Evolutionary conservation across 2,329 filamentous ascomycete genomes (phyloP).

Genomic region (Xylariaceae sp.): DNA sequence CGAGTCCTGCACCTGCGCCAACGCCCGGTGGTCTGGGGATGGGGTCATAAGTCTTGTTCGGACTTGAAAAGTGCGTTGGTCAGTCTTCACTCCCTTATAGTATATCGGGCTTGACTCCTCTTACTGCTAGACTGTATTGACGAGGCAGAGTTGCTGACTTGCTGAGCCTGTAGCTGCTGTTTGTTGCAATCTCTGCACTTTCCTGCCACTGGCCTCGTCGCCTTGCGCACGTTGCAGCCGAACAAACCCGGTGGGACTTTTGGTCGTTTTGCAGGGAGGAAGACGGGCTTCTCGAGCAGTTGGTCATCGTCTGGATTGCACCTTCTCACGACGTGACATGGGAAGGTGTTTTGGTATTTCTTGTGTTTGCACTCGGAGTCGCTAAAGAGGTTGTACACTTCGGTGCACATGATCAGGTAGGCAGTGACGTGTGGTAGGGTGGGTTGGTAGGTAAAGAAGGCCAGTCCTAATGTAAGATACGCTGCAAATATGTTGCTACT

Average conservation of each 20-base stretch:
- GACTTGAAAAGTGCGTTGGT: constrained; percentile 1
- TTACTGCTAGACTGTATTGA: constrained; percentile 8
- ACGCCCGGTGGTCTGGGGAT: background rate
- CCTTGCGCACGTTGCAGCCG: constrained; percentile 29
- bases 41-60: background rate
- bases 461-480: background rate
- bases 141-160: background rate
- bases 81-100: background rate
- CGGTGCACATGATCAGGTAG: constrained; percentile 45
- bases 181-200: constrained; percentile 29
- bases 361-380: constrained; percentile 40
- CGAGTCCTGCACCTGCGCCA: constrained; percentile 10
- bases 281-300: constrained; percentile 32
- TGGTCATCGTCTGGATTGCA: constrained; percentile 29
- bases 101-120: background rate
- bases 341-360: constrained; percentile 45
- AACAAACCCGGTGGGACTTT: constrained; percentile 31
- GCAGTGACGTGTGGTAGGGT: background rate
- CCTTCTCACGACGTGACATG: constrained; percentile 39
- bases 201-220: constrained; percentile 33
- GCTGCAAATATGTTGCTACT: too few relatives aligned
- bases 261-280: constrained; percentile 30
- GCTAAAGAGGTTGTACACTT: constrained; percentile 39
- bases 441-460: background rate
- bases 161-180: background rate